Conservation (phyloP, 108 stramenopile species). For the Pseudonitzschia delicatissima region DNA sequence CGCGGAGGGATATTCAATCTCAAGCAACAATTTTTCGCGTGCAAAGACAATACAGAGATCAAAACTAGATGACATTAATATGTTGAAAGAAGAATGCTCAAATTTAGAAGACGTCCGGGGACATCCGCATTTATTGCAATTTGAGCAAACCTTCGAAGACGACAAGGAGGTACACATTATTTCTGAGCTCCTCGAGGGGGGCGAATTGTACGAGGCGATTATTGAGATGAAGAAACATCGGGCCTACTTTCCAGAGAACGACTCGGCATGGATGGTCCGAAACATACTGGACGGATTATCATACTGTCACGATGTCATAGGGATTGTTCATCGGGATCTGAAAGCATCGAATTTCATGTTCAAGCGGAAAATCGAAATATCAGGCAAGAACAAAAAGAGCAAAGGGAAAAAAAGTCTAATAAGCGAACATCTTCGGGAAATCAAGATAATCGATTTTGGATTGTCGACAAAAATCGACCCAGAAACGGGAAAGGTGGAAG, state of each 20-base stretch:
- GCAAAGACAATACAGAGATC: conserved; percentile 45
- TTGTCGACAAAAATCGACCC: conserved; percentile 51
- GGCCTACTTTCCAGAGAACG: conserved; percentile 41
- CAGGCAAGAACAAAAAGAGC: neutral
- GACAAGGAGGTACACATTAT: conserved; percentile 52
- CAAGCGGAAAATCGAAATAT: conserved; percentile 9
- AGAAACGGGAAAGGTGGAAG: neutral
- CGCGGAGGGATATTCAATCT: too few relatives aligned
- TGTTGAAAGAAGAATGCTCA: conserved; percentile 41
- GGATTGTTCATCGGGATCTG: conserved; percentile 91
- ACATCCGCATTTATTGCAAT: conserved; percentile 71
- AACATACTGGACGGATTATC: conserved; percentile 57
- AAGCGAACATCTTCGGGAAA: conserved; percentile 41
- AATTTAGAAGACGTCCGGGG: conserved; percentile 34
- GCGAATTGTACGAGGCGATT: conserved; percentile 75
- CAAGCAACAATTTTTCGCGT: conserved; percentile 15
- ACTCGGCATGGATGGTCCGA: conserved; percentile 42
- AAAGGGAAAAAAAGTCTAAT: neutral
- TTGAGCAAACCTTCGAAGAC: conserved; percentile 75
- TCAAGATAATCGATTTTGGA: conserved; percentile 98
- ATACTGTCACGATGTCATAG: conserved; percentile 60
- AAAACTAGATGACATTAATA: conserved; percentile 15
- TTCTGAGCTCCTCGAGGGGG: conserved; percentile 38
- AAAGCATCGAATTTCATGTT: conserved; percentile 91
- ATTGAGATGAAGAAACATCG: conserved; percentile 38